Evolutionary conservation across 2,329 filamentous ascomycete genomes (phyloP).

Genomic region (Bipolaris victoriae): DNA sequence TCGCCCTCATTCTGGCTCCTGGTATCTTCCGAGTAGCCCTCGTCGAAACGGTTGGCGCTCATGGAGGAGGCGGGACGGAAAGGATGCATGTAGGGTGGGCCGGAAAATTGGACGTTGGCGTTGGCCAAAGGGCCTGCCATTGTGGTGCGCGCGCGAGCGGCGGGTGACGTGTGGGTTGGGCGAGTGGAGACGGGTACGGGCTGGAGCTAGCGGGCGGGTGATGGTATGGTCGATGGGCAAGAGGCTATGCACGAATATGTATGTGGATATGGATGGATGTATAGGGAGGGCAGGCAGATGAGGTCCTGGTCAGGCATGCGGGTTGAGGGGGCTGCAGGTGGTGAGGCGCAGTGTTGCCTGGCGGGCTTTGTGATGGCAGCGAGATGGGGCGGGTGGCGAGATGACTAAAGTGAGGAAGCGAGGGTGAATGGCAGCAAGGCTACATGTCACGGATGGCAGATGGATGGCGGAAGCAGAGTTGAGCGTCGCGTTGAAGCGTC

Average conservation of each 20-base stretch:
- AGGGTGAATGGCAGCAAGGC: background rate
- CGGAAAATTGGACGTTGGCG: slow-evolving; percentile 36
- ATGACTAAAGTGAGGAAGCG: background rate
- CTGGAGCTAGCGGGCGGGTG: background rate
- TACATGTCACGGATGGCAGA: background rate
- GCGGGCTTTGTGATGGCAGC: slow-evolving; percentile 1
- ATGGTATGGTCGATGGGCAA: background rate
- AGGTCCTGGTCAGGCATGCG: slow-evolving; percentile 4
- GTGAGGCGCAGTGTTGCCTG: slow-evolving; percentile 23
- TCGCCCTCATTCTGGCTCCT: slow-evolving; percentile 56
- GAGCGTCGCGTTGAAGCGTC: background rate
- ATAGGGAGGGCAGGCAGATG: background rate
- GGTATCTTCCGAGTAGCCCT: slow-evolving; percentile 84
- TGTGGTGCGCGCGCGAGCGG: slow-evolving; percentile 21
- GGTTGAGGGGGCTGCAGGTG: slow-evolving; percentile 2
- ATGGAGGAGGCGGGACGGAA: slow-evolving; percentile 47
- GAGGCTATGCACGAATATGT: background rate
- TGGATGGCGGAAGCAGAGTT: background rate
- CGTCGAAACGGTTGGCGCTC: slow-evolving; percentile 64
- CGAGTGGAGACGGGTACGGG: slow-evolving; percentile 7
- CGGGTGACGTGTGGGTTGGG: slow-evolving; percentile 2
- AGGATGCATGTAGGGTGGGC: slow-evolving; percentile 44
- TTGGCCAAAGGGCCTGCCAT: slow-evolving; percentile 43
- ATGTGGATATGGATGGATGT: background rate
- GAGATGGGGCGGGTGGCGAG: slow-evolving; percentile 5